Base-by-base conservation (phyloP, 352 stramenopile species). In the Peronospora belbahrii region DNA sequence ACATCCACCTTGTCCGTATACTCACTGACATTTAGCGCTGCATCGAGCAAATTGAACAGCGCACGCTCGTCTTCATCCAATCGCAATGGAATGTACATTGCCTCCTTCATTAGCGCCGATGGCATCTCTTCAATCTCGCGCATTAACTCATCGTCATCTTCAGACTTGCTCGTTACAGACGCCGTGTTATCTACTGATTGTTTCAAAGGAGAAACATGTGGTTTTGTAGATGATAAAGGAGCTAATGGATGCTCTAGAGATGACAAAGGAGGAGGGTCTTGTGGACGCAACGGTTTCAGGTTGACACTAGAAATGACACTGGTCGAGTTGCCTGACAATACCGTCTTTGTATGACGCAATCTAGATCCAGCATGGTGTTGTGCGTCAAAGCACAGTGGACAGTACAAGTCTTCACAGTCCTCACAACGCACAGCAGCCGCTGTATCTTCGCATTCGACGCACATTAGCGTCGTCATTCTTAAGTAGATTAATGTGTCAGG, bases 1-100 rank as follows among this genome's bases (percentile, higher is more conserved):
- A 93, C 73, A 61, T 97, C 88, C 27, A 97, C 83, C 34, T 94
- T 90, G 70, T 97, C 90, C 35, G 90, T 97, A 68, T 97, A 97
- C 65, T 97, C 88, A 43, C 72, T 83, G 45, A 85, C 76, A 39
- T 88, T 85, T 19, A 95, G 66, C 22, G 83, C 73, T 14, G 74
- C 72, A 43, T 94, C 76, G 38, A 95, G 66, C 43, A 93, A 47
- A 22, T 74, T 81, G 25, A 95, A 79, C 8, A 93, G 62, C 35
- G 64, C 56, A 23, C 85, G 74, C 61, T 95, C 85, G 11, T 74
- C 49, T 17, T 67, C 61, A 27, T 61, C 67, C 20, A 95, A 53
- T 9, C 85, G 62, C 52, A 95, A 37, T 4, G 85, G 85, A 6
- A 93, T 73, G 34, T 62, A 85, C 6, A 58, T 55, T 7, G 72